These are phyloP conservation scores for Taphrina deformans DNA, from an alignment of 1,139 yeast genomes.

Conservation along the genomic window DNA sequence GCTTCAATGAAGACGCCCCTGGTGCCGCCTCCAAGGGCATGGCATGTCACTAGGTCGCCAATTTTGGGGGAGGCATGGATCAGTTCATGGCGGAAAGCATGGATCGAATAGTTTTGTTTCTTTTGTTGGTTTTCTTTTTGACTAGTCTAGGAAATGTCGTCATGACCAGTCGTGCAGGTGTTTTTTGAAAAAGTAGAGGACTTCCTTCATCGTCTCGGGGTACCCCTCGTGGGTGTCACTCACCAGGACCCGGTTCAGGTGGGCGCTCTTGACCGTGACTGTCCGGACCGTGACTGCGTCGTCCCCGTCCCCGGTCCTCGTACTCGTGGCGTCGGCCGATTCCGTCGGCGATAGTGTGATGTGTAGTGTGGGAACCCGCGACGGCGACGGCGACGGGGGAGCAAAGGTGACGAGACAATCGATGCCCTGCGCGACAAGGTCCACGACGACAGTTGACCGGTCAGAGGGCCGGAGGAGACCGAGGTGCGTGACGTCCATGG, in stretches of 20 bases:
- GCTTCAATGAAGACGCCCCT: slow-evolving; percentile 10
- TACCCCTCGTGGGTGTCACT: neutral
- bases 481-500: neutral
- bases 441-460: neutral
- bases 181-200: slow-evolving; percentile 26
- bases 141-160: neutral
- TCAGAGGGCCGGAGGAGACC: neutral
- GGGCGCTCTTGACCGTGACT: neutral
- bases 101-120: too few species aligned
- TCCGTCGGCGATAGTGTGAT: neutral
- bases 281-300: neutral
- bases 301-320: neutral
- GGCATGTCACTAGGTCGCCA: slow-evolving; percentile 20
- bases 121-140: too few species aligned
- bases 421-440: neutral
- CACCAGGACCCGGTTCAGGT: neutral
- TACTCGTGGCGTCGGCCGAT: neutral
- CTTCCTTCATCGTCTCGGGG: slow-evolving; percentile 4
- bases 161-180: slow-evolving; percentile 33
- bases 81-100: too few species aligned
- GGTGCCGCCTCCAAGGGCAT: slow-evolving; percentile 10
- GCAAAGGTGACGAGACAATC: neutral
- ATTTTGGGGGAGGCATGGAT: too few species aligned
- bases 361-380: neutral
- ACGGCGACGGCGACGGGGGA: neutral